Conservation (phyloP, 805 yeast species). For the Ogataea siamensis region DNA sequence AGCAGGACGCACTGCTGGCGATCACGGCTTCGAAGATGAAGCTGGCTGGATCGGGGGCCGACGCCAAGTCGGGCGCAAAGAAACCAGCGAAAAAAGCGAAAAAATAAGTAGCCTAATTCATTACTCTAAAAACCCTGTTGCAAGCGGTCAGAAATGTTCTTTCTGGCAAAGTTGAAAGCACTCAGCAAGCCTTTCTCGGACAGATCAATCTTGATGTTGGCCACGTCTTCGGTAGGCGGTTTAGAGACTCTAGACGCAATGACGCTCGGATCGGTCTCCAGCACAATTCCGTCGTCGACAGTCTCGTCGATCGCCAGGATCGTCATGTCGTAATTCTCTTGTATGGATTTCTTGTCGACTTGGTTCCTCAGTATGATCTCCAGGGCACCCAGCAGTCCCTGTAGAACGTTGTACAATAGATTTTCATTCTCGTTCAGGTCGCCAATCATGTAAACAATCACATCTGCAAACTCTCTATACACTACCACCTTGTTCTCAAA, state of each 20-base stretch:
- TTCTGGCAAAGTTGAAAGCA: conserved; percentile 86
- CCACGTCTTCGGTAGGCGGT: conserved; percentile 69
- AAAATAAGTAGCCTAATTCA: conserved; percentile 15
- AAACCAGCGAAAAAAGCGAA: conserved; percentile 25
- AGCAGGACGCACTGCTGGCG: conserved; percentile 62
- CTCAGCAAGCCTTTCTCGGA: conserved; percentile 75
- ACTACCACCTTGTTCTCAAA: conserved; percentile 77
- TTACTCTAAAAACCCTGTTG: conserved; percentile 37
- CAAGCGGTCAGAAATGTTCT: conserved; percentile 48
- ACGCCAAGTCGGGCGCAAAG: conserved; percentile 10
- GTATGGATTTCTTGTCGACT: conserved; percentile 73
- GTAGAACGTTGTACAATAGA: conserved; percentile 68
- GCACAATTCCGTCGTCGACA: conserved; percentile 87
- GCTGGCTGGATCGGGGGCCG: conserved; percentile 40
- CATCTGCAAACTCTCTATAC: conserved; percentile 83
- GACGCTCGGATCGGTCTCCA: conserved; percentile 84
- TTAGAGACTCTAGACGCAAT: conserved; percentile 90
- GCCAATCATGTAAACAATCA: conserved; percentile 68
- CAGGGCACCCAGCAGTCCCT: conserved; percentile 78
- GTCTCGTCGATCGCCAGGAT: conserved; percentile 88
- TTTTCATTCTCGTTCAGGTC: conserved; percentile 82
- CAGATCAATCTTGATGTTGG: conserved; percentile 58
- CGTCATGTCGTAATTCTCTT: conserved; percentile 83
- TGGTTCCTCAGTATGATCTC: conserved; percentile 69
- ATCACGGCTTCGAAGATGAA: conserved; percentile 74